phyloP scores from a whole-genome alignment of 2,329 filamentous ascomycete genomes.

The Pseudogymnoascus sp. region DNA sequence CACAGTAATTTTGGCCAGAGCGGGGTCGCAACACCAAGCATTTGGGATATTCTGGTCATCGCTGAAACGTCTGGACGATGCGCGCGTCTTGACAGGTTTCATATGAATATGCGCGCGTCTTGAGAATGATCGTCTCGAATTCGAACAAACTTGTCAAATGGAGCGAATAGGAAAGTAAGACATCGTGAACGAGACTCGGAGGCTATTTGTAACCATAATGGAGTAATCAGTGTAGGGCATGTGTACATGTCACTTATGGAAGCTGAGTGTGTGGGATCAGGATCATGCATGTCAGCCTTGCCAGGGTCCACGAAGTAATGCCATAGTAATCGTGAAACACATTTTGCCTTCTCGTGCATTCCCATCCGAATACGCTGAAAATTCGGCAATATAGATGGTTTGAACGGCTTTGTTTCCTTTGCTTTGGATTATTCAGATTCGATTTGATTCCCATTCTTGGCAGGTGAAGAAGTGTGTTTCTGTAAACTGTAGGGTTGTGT shows the following conservation, averaged over 20 bases:
- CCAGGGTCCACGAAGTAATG: not conserved
- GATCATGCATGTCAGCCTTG: slow-evolving; percentile 5
- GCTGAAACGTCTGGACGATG: not conserved
- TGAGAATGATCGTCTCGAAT: not conserved
- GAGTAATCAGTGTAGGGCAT: not conserved
- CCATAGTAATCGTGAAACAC: not conserved
- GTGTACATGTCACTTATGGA: not conserved
- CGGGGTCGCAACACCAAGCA: not conserved
- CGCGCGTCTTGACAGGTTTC: slow-evolving; percentile 3
- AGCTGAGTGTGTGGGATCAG: not conserved
- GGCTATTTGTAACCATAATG: not conserved
- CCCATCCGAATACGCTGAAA: not conserved
- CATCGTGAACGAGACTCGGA: not conserved
- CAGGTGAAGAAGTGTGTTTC: not conserved
- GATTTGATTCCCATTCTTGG: not conserved
- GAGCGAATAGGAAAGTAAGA: not conserved
- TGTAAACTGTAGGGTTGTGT: slow-evolving; percentile 6
- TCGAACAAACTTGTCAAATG: not conserved
- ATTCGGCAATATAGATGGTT: not conserved
- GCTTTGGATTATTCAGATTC: not conserved
- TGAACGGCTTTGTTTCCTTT: not conserved
- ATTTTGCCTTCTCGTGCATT: not conserved
- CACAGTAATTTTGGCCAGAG: not conserved
- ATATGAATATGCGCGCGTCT: not conserved
- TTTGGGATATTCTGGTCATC: not conserved